Base-by-base conservation (phyloP, 2,329 filamentous ascomycete species). In the Colletotrichum gloeosporioides region DNA sequence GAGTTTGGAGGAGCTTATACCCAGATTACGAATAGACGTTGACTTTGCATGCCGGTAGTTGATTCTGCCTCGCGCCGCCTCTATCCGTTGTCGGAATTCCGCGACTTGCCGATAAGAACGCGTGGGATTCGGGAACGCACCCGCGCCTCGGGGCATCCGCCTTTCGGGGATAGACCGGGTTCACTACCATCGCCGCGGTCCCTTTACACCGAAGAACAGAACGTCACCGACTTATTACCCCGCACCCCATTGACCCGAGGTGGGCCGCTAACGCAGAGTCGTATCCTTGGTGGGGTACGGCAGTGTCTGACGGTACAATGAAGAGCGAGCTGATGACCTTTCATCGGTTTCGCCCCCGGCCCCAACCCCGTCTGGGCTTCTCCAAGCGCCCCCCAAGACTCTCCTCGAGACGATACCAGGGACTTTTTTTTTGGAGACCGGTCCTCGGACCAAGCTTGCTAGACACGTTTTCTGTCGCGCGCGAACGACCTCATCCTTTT, bases 241-340 rank as follows among this genome's bases (percentile, higher is more conserved):
- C 76, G 77, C 77, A 78, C 49, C 62, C 66, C 61, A 71, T 78
- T 78, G 53, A 73, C 77, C 73, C 77, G 77, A 78, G 75, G 59
- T 59, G 64, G 62, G 16, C n/a, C 36, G 27, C 74, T 61, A 66
- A 55, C 49, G 49, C 57, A 15, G 29, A 13, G 32, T 34, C 22
- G 74, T 34, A 68, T 13, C 44, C 44, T 57, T 29, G 27, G 76
- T 69, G 74, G 74, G 31, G 74, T 57, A 49, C 69, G 76, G 76
- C 49, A 77, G 32, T 77, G 65, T 62, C 18, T 25, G 31, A 66
- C 76, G 77, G 77, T 66, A 71, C 76, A 78, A 78, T 78, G 68
- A 73, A 75, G 65, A 78, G 77, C 77, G 77, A 78, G 76, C 25
- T 66, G 76, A 77, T 77, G 73, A 77, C 76, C 77, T 73, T 77